phyloP scores from a whole-genome alignment of 2,329 filamentous ascomycete species.

The Lachnellula hyalina region DNA sequence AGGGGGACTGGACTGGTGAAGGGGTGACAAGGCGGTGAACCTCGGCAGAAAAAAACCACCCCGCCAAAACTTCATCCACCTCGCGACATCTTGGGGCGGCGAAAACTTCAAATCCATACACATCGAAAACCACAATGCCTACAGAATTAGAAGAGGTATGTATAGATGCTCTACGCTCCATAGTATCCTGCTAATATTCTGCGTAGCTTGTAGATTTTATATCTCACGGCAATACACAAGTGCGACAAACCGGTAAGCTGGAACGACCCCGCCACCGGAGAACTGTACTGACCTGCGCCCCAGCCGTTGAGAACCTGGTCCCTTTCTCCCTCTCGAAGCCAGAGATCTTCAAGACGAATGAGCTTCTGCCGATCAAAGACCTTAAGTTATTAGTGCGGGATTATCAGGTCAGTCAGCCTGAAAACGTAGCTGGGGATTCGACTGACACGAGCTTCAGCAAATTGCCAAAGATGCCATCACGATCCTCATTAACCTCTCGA shows the following conservation, averaged over 20 bases:
- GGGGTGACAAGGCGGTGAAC: too few relatives aligned
- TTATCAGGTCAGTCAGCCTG: slow-evolving; percentile 57
- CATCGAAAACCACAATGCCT: slow-evolving; percentile 48
- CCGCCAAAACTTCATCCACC: slow-evolving; percentile 6
- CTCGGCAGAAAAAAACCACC: background rate
- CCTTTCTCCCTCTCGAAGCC: slow-evolving; percentile 73
- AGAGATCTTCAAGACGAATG: slow-evolving; percentile 75
- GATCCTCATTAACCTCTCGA: slow-evolving; percentile 81
- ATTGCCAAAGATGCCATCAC: slow-evolving; percentile 91
- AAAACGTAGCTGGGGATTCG: background rate
- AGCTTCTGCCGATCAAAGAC: slow-evolving; percentile 75
- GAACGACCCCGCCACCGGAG: background rate
- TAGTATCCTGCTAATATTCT: slow-evolving; percentile 6
- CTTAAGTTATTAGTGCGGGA: slow-evolving; percentile 83
- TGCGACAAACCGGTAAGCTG: slow-evolving; percentile 68
- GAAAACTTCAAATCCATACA: background rate
- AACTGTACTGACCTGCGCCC: slow-evolving; percentile 18
- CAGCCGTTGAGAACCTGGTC: slow-evolving; percentile 79
- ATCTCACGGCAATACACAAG: slow-evolving; percentile 84
- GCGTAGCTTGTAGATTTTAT: slow-evolving; percentile 85
- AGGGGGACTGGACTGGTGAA: too few relatives aligned
- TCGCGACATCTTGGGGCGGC: background rate
- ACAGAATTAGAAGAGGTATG: slow-evolving; percentile 71
- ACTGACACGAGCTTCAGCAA: slow-evolving; percentile 45
- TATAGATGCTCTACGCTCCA: background rate